Conservation (phyloP, 192 early-diverging fungal species). For the Entomortierella lignicola region DNA sequence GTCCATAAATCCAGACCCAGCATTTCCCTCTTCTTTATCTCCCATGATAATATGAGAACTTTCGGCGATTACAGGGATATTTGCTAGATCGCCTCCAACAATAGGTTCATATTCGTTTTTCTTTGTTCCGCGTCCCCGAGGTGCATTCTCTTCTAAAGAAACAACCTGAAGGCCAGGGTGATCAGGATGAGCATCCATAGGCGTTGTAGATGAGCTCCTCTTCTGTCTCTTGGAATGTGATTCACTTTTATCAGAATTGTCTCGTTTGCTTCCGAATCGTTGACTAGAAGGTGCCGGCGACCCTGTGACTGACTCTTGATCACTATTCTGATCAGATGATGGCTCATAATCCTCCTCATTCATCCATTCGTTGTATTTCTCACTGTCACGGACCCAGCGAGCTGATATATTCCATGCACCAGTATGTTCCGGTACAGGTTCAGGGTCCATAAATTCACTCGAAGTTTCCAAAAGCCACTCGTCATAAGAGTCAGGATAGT, state of each 20-base stretch:
- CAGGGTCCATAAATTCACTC: constrained; percentile 70
- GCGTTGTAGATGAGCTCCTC: constrained; percentile 46
- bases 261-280: constrained; percentile 50
- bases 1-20: constrained; percentile 33
- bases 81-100: constrained; percentile 65
- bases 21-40: background rate
- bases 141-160: constrained; percentile 64
- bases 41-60: background rate
- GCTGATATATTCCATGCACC: constrained; percentile 77
- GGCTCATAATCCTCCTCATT: constrained; percentile 90
- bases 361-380: constrained; percentile 82
- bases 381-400: constrained; percentile 83
- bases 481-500: constrained; percentile 85
- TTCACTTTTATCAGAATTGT: constrained; percentile 37
- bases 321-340: constrained; percentile 54
- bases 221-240: constrained; percentile 41
- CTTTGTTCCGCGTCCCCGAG: constrained; percentile 59
- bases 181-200: constrained; percentile 54
- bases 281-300: constrained; percentile 43
- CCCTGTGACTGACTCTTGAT: constrained; percentile 29
- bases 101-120: constrained; percentile 77
- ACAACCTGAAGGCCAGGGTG: constrained; percentile 60
- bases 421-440: constrained; percentile 67
- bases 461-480: constrained; percentile 73
- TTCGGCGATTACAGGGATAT: constrained; percentile 60